Evolutionary conservation across 805 yeast species (phyloP).

Genomic region (Starmera quercuum): DNA sequence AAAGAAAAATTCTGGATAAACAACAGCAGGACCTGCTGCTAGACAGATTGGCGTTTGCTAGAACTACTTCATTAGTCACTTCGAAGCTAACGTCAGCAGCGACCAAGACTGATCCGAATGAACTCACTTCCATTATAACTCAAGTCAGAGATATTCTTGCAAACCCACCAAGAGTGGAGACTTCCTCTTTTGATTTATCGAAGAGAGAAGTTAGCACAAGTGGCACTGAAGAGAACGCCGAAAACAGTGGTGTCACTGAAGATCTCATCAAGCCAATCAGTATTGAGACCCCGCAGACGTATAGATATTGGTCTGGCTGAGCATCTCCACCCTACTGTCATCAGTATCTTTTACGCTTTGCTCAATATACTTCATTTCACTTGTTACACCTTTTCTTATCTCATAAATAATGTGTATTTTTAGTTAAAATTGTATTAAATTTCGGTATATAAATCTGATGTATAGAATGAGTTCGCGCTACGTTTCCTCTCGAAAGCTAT

Average conservation of each 20-base stretch:
- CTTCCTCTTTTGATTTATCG: slow-evolving; percentile 18
- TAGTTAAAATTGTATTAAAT: too few species aligned
- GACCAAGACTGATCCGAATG: slow-evolving; percentile 16
- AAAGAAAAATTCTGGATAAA: slow-evolving; percentile 48
- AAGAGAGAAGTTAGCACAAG: slow-evolving; percentile 10
- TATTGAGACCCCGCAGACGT: slow-evolving; percentile 51
- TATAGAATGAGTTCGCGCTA: too few species aligned
- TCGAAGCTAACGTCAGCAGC: slow-evolving; percentile 36
- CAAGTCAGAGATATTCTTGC: slow-evolving; percentile 20
- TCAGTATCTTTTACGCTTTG: too few species aligned
- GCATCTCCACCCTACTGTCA: not conserved
- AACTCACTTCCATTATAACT: slow-evolving; percentile 11
- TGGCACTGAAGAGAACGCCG: slow-evolving; percentile 16
- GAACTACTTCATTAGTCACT: slow-evolving; percentile 44
- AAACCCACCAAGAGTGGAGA: slow-evolving; percentile 23
- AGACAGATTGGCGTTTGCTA: slow-evolving; percentile 60
- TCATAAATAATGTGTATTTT: too few species aligned
- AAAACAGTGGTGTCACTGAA: slow-evolving; percentile 18
- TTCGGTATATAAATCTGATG: too few species aligned
- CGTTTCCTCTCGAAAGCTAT: too few species aligned
- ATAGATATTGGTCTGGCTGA: slow-evolving; percentile 61
- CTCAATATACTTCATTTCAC: too few species aligned
- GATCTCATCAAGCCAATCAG: slow-evolving; percentile 47
- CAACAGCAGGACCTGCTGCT: slow-evolving; percentile 62
- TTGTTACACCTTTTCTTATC: too few species aligned